phyloP scores from a whole-genome alignment of 2,329 filamentous ascomycete genomes.

The Phialemonium atrogriseum region DNA sequence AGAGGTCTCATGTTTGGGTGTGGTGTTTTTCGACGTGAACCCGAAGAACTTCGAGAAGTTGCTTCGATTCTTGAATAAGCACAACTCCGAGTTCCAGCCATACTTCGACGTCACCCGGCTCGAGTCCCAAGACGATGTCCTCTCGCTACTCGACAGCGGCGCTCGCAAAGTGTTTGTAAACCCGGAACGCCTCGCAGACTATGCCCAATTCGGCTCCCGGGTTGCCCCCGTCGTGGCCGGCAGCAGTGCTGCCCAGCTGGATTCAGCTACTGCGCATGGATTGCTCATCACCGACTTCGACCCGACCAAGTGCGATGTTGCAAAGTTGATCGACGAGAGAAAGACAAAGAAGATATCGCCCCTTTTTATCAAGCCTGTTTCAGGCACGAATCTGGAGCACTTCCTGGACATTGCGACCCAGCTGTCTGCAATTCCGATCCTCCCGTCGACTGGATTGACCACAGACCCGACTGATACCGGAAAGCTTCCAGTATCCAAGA shows the following conservation, averaged over 20 bases:
- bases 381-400: constrained; percentile 35
- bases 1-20: constrained; percentile 51
- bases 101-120: constrained; percentile 73
- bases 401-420: constrained; percentile 40
- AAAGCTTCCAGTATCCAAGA: constrained; percentile 56
- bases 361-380: constrained; percentile 42
- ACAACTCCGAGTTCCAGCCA: constrained; percentile 47
- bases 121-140: constrained; percentile 60
- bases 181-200: constrained; percentile 55
- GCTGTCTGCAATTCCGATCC: constrained; percentile 58
- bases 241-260: constrained; percentile 12
- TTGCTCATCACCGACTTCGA: constrained; percentile 47
- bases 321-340: constrained; percentile 34
- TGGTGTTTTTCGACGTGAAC: constrained; percentile 47
- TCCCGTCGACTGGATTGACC: constrained; percentile 64
- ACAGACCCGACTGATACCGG: constrained; percentile 53
- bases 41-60: constrained; percentile 31
- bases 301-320: constrained; percentile 27
- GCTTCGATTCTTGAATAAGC: constrained; percentile 37
- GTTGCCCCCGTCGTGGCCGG: constrained; percentile 43
- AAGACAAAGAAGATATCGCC: constrained; percentile 36
- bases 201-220: constrained; percentile 46
- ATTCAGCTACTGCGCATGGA: constrained; percentile 33
- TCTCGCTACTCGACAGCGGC: constrained; percentile 76
- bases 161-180: constrained; percentile 78